phyloP scores from a whole-genome alignment of 441 rosid species.

The Pelargonium australe region DNA sequence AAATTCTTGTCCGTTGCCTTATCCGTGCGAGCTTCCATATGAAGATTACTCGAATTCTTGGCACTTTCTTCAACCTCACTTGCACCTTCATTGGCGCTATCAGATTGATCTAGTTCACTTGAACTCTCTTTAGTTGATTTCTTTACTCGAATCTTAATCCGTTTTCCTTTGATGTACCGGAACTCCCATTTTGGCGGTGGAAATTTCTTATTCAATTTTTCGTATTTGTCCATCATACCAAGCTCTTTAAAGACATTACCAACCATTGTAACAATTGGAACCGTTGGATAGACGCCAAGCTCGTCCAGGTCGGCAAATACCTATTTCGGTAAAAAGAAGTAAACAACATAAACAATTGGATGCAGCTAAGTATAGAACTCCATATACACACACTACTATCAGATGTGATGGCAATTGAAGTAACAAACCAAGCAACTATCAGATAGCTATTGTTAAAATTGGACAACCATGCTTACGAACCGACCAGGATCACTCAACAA shows the following conservation, averaged over 20 bases:
- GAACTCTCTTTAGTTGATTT: background rate
- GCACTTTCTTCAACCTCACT: slow-evolving; percentile 12
- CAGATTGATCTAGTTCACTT: slow-evolving; percentile 10
- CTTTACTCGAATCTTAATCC: slow-evolving; percentile 54
- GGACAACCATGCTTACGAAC: background rate
- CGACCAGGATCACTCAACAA: background rate
- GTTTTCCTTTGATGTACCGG: slow-evolving; percentile 79
- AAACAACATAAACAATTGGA: slow-evolving; percentile 10
- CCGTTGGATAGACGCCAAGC: slow-evolving; percentile 63
- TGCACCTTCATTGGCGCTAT: background rate
- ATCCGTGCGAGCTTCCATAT: slow-evolving; percentile 12
- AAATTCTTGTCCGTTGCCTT: slow-evolving; percentile 19
- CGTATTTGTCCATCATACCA: slow-evolving; percentile 65
- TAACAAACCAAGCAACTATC: background rate
- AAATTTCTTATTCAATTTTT: slow-evolving; percentile 62
- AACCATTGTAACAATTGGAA: slow-evolving; percentile 59
- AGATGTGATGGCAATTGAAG: slow-evolving; percentile 9
- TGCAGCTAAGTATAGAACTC: background rate
- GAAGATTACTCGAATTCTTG: slow-evolving; percentile 16
- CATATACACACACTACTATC: background rate
- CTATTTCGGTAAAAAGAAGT: slow-evolving; percentile 25
- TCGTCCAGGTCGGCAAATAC: slow-evolving; percentile 99
- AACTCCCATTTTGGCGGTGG: slow-evolving; percentile 80
- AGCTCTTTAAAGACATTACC: slow-evolving; percentile 63
- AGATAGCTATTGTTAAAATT: background rate